Base-by-base conservation (phyloP, 495 filamentous ascomycete genomes). In the Entonaema liquescens region DNA sequence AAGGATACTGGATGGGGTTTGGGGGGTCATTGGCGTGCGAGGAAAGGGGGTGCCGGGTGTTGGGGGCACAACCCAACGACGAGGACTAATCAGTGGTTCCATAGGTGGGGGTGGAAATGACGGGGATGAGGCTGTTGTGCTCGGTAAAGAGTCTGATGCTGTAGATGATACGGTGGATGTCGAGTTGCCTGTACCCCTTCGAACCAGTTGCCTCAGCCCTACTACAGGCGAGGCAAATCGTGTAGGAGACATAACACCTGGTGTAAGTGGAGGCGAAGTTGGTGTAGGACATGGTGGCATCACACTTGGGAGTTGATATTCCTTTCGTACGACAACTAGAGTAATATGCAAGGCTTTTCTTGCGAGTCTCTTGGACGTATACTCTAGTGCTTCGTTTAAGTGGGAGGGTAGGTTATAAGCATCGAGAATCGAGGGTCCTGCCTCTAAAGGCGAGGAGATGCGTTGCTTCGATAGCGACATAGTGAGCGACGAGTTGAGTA, bases 391-490 rank as follows among this genome's bases (percentile, higher is more conserved):
- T 12, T 75, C 70, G 13, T 67, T 79, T 56, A 88, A 61, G 42
- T 77, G 75, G 31, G 73, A 65, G 2, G 86, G 83, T 6, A 87
- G 77, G 29, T 84, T 81, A 67, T 83, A 77, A 49, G 74, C 72
- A 56, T 86, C 85, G 47, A 83, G 77, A 47, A 87, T 77, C 38
- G 84, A 85, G 0, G 75, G 71, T 5, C 84, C 84, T 17, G 85
- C 85, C 66, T 86, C 86, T 40, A 88, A 80, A n/a, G 86, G 85
- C 40, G 83, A 80, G 0, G 86, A 87, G 66, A 87, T 88, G 58
- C 77, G 77, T 40, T 79, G 78, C 77, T 83, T 86, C 52, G 66
- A 65, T 55, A 84, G 62, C 57, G 76, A 74, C 75, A 82, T 74
- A 21, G 38, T 36, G 66, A 38, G 19, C 35, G 68, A 25, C 33